These are phyloP conservation scores for Schwanniomyces sp. DNA, from an alignment of 805 yeast species.

Conservation along the genomic window DNA sequence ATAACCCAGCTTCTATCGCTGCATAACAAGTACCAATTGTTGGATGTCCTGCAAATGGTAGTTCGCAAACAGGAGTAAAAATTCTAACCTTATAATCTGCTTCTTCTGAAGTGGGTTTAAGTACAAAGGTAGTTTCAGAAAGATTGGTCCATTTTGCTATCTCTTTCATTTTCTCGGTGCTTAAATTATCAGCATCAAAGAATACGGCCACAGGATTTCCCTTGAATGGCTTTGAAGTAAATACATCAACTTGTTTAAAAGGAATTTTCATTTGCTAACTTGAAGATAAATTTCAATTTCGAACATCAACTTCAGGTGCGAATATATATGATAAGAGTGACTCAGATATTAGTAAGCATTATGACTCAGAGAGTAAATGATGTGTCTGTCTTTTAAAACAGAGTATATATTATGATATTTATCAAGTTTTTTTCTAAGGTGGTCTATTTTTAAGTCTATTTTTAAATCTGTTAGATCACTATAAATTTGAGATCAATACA, in stretches of 20 bases:
- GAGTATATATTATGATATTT: too few relatives aligned
- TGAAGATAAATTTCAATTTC: too few relatives aligned
- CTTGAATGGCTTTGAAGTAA: slow-evolving; percentile 34
- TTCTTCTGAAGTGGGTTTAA: slow-evolving; percentile 33
- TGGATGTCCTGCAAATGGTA: slow-evolving; percentile 69
- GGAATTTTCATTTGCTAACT: slow-evolving; percentile 1
- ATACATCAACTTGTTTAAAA: slow-evolving; percentile 44
- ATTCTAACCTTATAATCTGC: slow-evolving; percentile 53
- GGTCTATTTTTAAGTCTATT: too few relatives aligned
- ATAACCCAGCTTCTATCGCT: slow-evolving; percentile 35
- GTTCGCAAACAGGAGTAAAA: slow-evolving; percentile 45
- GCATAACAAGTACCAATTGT: slow-evolving; percentile 55
- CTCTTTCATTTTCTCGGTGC: slow-evolving; percentile 41
- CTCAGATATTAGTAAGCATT: too few relatives aligned
- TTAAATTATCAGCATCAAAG: slow-evolving; percentile 38
- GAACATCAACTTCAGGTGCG: too few relatives aligned
- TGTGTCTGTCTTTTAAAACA: too few relatives aligned
- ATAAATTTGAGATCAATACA: too few relatives aligned
- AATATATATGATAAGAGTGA: too few relatives aligned
- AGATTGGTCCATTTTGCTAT: slow-evolving; percentile 62
- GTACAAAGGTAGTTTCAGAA: slow-evolving; percentile 57
- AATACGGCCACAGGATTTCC: slow-evolving; percentile 62
- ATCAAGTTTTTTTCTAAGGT: too few relatives aligned
- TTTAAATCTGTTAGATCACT: too few relatives aligned
- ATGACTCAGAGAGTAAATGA: too few relatives aligned